phyloP scores from a whole-genome alignment of 139 green algal species.

The Haematococcus sp. region DNA sequence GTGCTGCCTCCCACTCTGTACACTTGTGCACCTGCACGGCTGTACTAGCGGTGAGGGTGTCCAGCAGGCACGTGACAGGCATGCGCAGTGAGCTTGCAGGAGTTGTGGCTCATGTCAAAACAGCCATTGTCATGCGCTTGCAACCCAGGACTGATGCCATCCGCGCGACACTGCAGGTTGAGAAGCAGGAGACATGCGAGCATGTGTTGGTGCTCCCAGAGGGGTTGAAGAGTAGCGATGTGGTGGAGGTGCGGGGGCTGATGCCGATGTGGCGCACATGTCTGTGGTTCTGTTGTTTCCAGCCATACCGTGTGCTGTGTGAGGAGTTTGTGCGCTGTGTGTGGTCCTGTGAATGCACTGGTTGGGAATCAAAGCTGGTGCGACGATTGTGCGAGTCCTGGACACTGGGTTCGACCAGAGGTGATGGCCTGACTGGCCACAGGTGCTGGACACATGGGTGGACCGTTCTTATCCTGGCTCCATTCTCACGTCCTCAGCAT shows the following conservation, averaged over 20 bases:
- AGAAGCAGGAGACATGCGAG: constrained; percentile 40
- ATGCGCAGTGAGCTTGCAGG: too few species aligned
- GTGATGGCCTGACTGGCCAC: constrained; percentile 19
- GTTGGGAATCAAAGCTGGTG: too few species aligned
- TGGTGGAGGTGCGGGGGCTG: constrained; percentile 34
- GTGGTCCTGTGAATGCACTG: too few species aligned
- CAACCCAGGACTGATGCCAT: not conserved
- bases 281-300: too few species aligned
- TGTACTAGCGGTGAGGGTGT: too few species aligned
- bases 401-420: too few species aligned
- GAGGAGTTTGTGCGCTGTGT: too few species aligned
- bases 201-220: constrained; percentile 43
- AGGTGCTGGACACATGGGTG: constrained; percentile 45
- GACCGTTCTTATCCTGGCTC: constrained; percentile 55
- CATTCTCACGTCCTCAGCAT: constrained; percentile 56
- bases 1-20: not conserved
- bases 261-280: too few species aligned
- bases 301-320: not conserved
- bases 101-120: too few species aligned
- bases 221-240: constrained; percentile 38
- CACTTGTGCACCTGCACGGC: too few species aligned
- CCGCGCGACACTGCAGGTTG: constrained; percentile 10
- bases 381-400: too few species aligned
- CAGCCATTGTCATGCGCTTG: not conserved
- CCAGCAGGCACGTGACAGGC: too few species aligned